Evolutionary conservation across 495 filamentous ascomycete genomes (phyloP).

Genomic region (Hyphodiscus hymeniophilus): DNA sequence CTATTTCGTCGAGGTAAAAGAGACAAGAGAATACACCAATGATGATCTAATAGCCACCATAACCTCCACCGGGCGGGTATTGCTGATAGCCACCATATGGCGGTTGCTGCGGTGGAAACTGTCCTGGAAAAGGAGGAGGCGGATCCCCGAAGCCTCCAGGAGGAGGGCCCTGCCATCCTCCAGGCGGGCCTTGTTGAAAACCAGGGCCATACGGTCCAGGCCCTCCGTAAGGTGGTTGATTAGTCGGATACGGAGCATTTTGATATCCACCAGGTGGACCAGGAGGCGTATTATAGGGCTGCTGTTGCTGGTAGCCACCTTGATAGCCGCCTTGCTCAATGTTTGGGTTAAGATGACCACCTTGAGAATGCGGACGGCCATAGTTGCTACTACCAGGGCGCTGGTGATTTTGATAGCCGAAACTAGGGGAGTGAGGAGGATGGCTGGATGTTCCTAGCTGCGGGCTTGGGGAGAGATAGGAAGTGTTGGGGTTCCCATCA

Average conservation of each 20-base stretch:
- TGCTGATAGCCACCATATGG: constrained; percentile 13
- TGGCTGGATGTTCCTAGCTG: constrained; percentile 1
- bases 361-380: constrained; percentile 9
- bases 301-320: background rate
- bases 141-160: background rate
- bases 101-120: constrained; percentile 8
- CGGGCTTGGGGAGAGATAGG: constrained; percentile 9
- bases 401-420: constrained; percentile 19
- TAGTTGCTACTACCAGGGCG: constrained; percentile 7
- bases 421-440: constrained; percentile 14
- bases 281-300: background rate
- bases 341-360: constrained; percentile 11
- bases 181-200: background rate
- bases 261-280: constrained; percentile 5
- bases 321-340: constrained; percentile 11
- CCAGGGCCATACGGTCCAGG: background rate
- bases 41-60: background rate
- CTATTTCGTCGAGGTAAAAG: too few species aligned
- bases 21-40: too few species aligned
- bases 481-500: constrained; percentile 13
- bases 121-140: background rate
- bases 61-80: constrained; percentile 2
- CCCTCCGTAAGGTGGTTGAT: constrained; percentile 10
- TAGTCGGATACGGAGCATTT: background rate
- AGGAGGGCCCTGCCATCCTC: constrained; percentile 3